Conservation (phyloP, 2,329 filamentous ascomycete genomes). For the Fusarium bactridioides region DNA sequence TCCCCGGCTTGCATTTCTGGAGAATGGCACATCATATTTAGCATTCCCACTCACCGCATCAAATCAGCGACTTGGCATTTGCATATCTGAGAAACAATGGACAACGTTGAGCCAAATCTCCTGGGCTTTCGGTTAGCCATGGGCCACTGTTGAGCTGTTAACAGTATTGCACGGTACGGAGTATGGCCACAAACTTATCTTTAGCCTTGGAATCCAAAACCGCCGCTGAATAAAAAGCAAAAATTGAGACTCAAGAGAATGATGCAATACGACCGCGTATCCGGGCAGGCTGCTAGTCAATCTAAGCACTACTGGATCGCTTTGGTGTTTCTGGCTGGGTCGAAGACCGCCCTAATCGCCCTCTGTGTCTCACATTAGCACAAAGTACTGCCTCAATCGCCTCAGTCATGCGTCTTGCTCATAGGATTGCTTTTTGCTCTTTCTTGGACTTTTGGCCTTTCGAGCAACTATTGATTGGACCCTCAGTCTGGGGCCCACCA, state of each 20-base stretch:
- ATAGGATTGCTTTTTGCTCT: conserved; percentile 25
- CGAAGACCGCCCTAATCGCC: conserved; percentile 28
- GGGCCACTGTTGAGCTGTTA: not conserved
- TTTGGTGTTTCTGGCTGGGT: conserved; percentile 27
- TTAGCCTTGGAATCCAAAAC: conserved; percentile 19
- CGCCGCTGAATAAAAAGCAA: conserved; percentile 24
- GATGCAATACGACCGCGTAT: conserved; percentile 36
- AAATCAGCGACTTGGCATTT: conserved; percentile 32
- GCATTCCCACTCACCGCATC: conserved; percentile 22
- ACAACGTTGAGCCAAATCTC: conserved; percentile 2
- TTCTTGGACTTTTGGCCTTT: conserved; percentile 23
- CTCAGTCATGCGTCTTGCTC: conserved; percentile 32
- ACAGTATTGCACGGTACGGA: conserved; percentile 1
- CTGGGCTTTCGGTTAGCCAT: conserved; percentile 1
- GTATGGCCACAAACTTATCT: not conserved
- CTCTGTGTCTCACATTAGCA: conserved; percentile 39
- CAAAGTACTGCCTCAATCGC: conserved; percentile 21
- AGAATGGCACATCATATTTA: conserved; percentile 31
- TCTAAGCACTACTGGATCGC: conserved; percentile 32
- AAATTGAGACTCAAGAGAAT: conserved; percentile 27
- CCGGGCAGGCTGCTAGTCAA: conserved; percentile 28
- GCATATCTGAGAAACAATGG: conserved; percentile 10
- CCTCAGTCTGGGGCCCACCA: conserved; percentile 34
- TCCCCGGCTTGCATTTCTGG: conserved; percentile 28
- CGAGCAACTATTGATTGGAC: conserved; percentile 33